phyloP scores from a whole-genome alignment of 2,329 filamentous ascomycete species.

The Clarireedia homoeocarpa region DNA sequence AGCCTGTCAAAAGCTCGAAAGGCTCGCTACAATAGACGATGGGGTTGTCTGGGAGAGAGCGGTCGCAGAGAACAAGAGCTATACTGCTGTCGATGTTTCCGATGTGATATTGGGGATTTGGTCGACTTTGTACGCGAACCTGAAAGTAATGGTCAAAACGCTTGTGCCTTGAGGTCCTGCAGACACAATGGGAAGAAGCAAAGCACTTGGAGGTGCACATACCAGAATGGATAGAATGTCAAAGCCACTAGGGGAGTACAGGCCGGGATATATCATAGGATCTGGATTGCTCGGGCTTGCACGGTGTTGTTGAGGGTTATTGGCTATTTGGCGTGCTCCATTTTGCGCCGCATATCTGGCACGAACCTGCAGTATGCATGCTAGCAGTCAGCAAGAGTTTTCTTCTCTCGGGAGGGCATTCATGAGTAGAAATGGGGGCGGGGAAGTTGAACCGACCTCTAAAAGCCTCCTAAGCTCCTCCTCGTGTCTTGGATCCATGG shows the following conservation, averaged over 20 bases:
- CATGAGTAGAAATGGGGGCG: neutral
- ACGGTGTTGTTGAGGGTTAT: neutral
- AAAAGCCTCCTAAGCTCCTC: conserved; percentile 13
- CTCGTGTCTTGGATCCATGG: conserved; percentile 13
- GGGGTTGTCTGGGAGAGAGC: conserved; percentile 78
- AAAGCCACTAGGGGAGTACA: conserved; percentile 47
- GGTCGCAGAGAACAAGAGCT: conserved; percentile 88
- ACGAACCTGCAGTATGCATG: neutral
- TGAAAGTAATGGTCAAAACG: conserved; percentile 4
- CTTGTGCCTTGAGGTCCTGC: neutral
- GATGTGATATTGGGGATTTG: conserved; percentile 77
- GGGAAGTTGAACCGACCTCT: conserved; percentile 11
- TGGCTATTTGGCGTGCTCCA: neutral
- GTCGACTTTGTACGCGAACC: conserved; percentile 60
- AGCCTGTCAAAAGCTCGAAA: conserved; percentile 86
- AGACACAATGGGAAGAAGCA: neutral
- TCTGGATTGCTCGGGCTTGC: conserved; percentile 25
- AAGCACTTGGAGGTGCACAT: conserved; percentile 19
- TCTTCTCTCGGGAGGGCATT: neutral
- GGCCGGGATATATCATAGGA: conserved; percentile 45
- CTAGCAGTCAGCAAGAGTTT: neutral
- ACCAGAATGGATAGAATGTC: conserved; percentile 51
- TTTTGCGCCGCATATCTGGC: neutral
- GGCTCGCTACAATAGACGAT: conserved; percentile 94
- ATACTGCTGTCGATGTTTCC: conserved; percentile 88